Percentiles rank a stretch among this genome's conserved stretches.
These are phyloP conservation scores for Aspergillus udagawae DNA, from an alignment of 2,329 filamentous ascomycete genomes.

Conservation along the genomic window DNA sequence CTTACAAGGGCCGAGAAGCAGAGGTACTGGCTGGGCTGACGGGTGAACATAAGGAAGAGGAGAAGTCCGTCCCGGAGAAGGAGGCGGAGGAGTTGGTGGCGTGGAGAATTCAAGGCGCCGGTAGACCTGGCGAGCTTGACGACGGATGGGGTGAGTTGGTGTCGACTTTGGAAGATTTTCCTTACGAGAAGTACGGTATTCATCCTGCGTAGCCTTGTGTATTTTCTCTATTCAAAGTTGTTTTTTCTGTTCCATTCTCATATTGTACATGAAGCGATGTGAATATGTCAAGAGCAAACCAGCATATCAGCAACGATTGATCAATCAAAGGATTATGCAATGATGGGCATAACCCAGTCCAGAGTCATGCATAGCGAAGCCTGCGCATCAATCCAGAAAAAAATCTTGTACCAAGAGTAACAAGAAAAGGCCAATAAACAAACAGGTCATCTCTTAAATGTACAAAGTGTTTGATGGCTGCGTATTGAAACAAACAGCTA, in stretches of 20 bases:
- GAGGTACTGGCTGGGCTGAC: conserved; percentile 80
- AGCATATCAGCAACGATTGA: background rate
- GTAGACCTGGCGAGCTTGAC: conserved; percentile 51
- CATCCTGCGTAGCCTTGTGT: conserved; percentile 14
- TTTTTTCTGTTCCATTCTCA: background rate
- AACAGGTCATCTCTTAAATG: too few species aligned
- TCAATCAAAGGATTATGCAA: background rate
- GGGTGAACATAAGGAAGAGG: conserved; percentile 61
- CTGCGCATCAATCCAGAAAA: background rate
- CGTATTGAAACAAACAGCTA: too few species aligned
- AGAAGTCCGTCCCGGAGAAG: conserved; percentile 38
- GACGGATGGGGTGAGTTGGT: conserved; percentile 59
- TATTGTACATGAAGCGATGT: background rate
- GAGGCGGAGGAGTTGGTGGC: conserved; percentile 38
- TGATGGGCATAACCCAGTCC: background rate
- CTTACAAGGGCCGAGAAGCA: conserved; percentile 71
- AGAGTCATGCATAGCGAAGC: background rate
- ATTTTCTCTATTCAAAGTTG: background rate
- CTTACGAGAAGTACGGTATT: conserved; percentile 59
- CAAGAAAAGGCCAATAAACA: too few species aligned
- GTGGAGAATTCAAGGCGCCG: conserved; percentile 38
- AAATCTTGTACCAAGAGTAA: too few species aligned
- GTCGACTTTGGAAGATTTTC: conserved; percentile 54
- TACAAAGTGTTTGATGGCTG: too few species aligned
- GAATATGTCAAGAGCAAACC: background rate